phyloP scores from a whole-genome alignment of 2,329 filamentous ascomycete genomes.

The Fusarium sp. region DNA sequence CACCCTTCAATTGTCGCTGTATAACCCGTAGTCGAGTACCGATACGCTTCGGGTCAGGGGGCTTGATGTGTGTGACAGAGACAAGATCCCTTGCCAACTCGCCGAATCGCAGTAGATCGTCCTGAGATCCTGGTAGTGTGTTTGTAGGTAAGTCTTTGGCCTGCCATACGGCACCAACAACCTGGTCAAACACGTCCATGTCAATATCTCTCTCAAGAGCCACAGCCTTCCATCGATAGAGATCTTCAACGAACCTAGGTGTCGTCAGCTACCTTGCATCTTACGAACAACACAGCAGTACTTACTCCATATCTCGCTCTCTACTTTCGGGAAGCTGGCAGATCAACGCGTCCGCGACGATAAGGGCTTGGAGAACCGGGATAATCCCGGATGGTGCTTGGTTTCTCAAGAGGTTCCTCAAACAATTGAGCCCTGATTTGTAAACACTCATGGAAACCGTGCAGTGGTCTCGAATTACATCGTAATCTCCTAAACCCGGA shows the following conservation, averaged over 20 bases:
- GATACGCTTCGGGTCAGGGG: neutral
- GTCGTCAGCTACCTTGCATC: slow-evolving; percentile 4
- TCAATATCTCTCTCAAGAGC: slow-evolving; percentile 29
- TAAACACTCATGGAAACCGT: slow-evolving; percentile 8
- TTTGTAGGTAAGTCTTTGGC: slow-evolving; percentile 3
- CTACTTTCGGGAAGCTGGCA: slow-evolving; percentile 18
- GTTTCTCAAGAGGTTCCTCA: slow-evolving; percentile 37
- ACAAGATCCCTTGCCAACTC: slow-evolving; percentile 44
- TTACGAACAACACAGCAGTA: neutral
- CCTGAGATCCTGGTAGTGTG: neutral
- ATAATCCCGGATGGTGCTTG: slow-evolving; percentile 18
- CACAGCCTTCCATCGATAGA: slow-evolving; percentile 45
- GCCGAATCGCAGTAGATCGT: slow-evolving; percentile 34
- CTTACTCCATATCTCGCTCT: slow-evolving; percentile 28
- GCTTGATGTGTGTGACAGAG: slow-evolving; percentile 17
- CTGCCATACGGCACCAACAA: slow-evolving; percentile 43
- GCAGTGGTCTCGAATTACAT: slow-evolving; percentile 18
- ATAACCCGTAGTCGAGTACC: slow-evolving; percentile 34
- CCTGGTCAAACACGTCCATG: slow-evolving; percentile 41
- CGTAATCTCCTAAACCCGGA: neutral
- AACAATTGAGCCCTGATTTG: slow-evolving; percentile 27
- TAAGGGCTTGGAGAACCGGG: slow-evolving; percentile 30
- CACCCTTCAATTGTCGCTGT: slow-evolving; percentile 33
- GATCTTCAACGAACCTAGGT: slow-evolving; percentile 45
- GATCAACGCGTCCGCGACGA: slow-evolving; percentile 42